Base-by-base conservation (phyloP, 805 yeast species). In the Zygoascus tannicola region DNA sequence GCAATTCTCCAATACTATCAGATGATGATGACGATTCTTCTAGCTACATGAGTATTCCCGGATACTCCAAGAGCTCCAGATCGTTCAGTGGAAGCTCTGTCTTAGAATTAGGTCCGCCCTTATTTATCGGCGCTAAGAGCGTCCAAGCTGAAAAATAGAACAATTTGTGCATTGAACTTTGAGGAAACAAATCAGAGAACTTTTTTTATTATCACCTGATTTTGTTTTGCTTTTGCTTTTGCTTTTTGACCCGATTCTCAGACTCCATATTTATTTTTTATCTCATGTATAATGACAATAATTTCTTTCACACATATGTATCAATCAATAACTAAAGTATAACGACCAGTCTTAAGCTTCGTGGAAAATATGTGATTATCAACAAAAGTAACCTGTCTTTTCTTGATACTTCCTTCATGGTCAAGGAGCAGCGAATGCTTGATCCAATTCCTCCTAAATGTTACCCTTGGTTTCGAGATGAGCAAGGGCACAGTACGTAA, bases 371-470 rank as follows among this genome's bases (percentile, higher is more conserved):
- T 23, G 10, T 20, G 14, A 12, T 39, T 40, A 14, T 8, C 37
- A 10, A 18, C 41, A 16, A 43, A 16, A 2, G 36, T 2, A 16
- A 43, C 42, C 35, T n/a, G 20, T 21, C 36, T 38, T 44, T 46
- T 46, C 23, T 35, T 28, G 15, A 34, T 35, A 14, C 45, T 41
- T 50, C 50, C 46, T 49, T 49, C 32, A 43, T 21, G 8, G 52
- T 32, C 38, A 43, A 10, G 28, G 35, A 16, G 52, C 43, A 16
- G 18, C 38, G 30, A 46, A 70, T 67, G 78, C 67, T 56, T 71
- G 77, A 59, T 81, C 85, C 51, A 82, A 82, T 66, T 82, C 86
- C 66, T 83, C 92, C 63, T 83, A 72, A 35, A 84, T 72, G 57
- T 81, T 71, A 47, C 90, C 90, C 66, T 75, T 76, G 46, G 92